A percentile compares a stretch with the other conserved stretches of the same genome.
phyloP scores from a whole-genome alignment of 23 red algal genomes.

The Gracilariopsis chorda region DNA sequence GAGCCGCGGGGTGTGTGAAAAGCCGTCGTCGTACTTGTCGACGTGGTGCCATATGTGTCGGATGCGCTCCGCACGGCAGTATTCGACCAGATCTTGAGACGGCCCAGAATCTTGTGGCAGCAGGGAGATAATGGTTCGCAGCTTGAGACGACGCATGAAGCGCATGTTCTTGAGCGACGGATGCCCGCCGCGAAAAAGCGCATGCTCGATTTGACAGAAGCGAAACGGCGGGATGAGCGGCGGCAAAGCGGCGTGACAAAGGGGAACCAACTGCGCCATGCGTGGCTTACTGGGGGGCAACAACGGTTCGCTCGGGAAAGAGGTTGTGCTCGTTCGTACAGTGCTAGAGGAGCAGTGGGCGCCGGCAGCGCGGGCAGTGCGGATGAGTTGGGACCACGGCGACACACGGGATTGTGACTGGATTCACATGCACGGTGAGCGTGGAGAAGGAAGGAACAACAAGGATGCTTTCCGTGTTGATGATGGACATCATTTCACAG shows the following conservation, averaged over 20 bases:
- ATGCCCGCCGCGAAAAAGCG: conserved; percentile 84
- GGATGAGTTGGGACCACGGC: too few relatives aligned
- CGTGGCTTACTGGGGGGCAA: too few relatives aligned
- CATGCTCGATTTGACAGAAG: conserved; percentile 76
- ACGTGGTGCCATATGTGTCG: conserved; percentile 38
- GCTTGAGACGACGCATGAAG: conserved; percentile 73
- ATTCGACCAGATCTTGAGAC: conserved; percentile 68
- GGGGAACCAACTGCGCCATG: background rate
- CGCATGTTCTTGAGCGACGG: conserved; percentile 92
- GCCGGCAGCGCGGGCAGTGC: too few relatives aligned
- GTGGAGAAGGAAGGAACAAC: background rate
- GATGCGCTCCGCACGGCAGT: conserved; percentile 74
- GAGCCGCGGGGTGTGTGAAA: conserved; percentile 51
- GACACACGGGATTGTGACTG: too few relatives aligned
- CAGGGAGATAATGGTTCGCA: conserved; percentile 71
- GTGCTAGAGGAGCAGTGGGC: background rate
- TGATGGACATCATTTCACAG: too few relatives aligned
- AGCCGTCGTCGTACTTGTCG: conserved; percentile 91
- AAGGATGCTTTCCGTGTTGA: background rate
- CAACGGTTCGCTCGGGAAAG: too few relatives aligned
- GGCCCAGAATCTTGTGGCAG: conserved; percentile 52
- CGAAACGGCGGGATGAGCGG: conserved; percentile 95
- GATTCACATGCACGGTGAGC: too few relatives aligned
- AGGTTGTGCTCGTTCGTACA: background rate
- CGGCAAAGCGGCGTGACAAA: background rate